Evolutionary conservation across 768 basidiomycete species (phyloP), one percentile per base, ranked within the genome.

Genomic region (Russula vinacea): DNA sequence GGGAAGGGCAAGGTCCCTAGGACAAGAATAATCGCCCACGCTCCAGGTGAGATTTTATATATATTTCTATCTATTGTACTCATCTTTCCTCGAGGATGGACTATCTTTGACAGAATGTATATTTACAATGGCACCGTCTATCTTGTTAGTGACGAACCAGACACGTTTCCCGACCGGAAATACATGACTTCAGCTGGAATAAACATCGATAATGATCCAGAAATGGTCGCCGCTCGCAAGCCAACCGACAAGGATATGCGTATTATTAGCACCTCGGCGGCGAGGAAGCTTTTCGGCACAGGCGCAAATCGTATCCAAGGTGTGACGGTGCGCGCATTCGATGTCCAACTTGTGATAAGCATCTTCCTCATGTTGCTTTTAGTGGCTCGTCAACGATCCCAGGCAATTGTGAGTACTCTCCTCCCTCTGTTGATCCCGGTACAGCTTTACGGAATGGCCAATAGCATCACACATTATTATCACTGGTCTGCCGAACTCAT

Each of bases 401-500:
- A 82, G 84, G 19, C 93, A 97, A 79, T 97, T 85, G 89, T 90
- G 72, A 63, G 86, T 78, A 33, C 52, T 60, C 14, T 22, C 57
- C 16, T 50, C 16, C 5, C 0, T 50, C 24, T 22, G 45, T 22
- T 35, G 16, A 58, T 50, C 11, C 14, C 44, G 39, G 14, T 45
- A 26, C 24, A 17, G 32, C 17, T 10, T 32, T 55, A 44, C 53
- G 55, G 35, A 64, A 35, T n/a, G 10, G 64, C 53, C 49, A 29
- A 19, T 26, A 92, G 90, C 76, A 82, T 96, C 61, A 90, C 89
- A 1, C 94, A 96, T 74, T 96, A 95, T 73, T 96, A 94, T 73
- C 94, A 98, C 71, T 94, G 90, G 84, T 84, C 89, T 37, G 94
- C 94, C 5, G 94, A 98, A 72, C 83, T 94, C 22, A 88, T 90